Conservation (phyloP, 257 asterid genomes). For the Coffea eugenioides region DNA sequence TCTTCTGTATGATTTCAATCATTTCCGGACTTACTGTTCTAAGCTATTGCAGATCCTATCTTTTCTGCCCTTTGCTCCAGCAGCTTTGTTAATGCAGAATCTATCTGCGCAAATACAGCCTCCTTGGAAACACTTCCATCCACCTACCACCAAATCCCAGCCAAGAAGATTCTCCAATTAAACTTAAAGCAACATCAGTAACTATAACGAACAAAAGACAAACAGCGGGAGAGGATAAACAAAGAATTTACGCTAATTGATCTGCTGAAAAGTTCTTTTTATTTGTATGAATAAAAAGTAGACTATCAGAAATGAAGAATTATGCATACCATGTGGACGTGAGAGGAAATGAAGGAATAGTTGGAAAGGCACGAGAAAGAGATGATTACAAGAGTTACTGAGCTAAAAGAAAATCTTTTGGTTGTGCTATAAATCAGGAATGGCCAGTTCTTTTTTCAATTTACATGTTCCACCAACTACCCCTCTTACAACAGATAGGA, state of each 20-base stretch:
- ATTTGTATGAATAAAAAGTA: background rate
- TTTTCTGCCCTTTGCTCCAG: slow-evolving; percentile 19
- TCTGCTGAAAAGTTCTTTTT: background rate
- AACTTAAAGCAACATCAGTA: background rate
- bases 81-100: slow-evolving; percentile 28
- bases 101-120: slow-evolving; percentile 39
- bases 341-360: background rate
- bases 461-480: background rate
- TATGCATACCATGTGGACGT: background rate
- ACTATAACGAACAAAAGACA: background rate
- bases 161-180: background rate
- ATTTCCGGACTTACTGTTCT: slow-evolving; percentile 5
- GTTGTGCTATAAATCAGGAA: background rate
- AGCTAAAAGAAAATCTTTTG: too few species aligned
- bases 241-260: background rate
- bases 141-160: slow-evolving; percentile 30
- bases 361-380: background rate
- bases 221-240: background rate
- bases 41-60: slow-evolving; percentile 27
- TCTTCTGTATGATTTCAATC: background rate
- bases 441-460: background rate
- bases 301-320: background rate
- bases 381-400: background rate
- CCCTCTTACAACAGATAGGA: background rate
- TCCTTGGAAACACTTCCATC: slow-evolving; percentile 35